Percentiles rank a stretch among this genome's conserved stretches.
Conservation (phyloP, 2,329 filamentous ascomycete genomes). For the Diplodia sapinea region DNA sequence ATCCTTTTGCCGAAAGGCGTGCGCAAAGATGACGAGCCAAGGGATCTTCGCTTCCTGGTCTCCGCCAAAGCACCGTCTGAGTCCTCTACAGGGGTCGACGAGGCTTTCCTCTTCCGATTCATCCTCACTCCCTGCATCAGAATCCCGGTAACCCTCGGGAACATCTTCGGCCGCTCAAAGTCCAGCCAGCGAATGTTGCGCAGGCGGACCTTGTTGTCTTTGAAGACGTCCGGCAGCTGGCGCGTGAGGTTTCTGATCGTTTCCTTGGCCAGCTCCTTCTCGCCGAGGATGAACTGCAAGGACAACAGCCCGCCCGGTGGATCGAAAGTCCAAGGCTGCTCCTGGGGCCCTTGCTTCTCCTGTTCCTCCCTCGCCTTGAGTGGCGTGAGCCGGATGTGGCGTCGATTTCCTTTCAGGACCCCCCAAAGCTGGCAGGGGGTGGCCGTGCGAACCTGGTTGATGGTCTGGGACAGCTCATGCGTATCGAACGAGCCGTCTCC, state of each 20-base stretch:
- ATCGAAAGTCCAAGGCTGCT: too few relatives aligned
- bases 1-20: too few relatives aligned
- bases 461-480: not conserved
- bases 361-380: not conserved
- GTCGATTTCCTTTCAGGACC: not conserved
- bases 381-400: not conserved
- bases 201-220: not conserved
- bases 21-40: not conserved
- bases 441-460: not conserved
- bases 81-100: not conserved
- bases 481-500: not conserved
- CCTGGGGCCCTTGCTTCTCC: not conserved
- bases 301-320: not conserved
- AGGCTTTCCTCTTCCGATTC: not conserved
- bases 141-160: too few relatives aligned
- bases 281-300: not conserved
- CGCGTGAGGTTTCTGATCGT: not conserved
- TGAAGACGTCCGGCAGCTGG: not conserved
- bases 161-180: not conserved
- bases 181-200: slow-evolving; percentile 8
- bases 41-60: not conserved
- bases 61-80: not conserved
- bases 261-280: not conserved
- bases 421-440: not conserved
- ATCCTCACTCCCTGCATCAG: too few relatives aligned